A percentile compares a stretch with the other conserved stretches of the same genome.
Conservation (phyloP, 306 rosid species). For the Acacia acuminata region DNA sequence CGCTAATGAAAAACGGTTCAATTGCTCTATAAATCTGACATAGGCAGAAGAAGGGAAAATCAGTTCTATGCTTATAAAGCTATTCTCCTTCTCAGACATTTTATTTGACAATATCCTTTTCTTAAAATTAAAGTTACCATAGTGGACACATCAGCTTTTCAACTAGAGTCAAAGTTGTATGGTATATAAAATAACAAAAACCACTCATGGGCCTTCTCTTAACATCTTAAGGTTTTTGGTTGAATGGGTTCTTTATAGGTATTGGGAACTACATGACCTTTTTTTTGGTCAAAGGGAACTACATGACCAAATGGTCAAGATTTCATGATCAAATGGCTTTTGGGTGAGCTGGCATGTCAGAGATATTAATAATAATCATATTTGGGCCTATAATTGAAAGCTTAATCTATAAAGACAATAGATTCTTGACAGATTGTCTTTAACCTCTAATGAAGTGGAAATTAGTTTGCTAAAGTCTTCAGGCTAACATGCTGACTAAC, state of each 20-base stretch:
- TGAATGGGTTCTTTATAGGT: background rate
- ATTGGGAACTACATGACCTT: background rate
- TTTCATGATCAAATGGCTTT: background rate
- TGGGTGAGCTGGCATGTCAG: background rate
- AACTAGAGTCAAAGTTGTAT: background rate
- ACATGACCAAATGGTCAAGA: background rate
- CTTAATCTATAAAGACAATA: background rate
- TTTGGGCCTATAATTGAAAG: background rate
- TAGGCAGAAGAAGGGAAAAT: too few relatives aligned
- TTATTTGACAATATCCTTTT: too few relatives aligned
- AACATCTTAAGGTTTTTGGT: background rate
- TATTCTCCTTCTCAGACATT: too few relatives aligned
- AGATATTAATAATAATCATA: background rate
- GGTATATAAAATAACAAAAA: background rate
- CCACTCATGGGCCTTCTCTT: background rate
- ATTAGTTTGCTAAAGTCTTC: background rate
- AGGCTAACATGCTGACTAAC: background rate
- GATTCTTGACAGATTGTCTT: background rate
- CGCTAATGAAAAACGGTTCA: too few relatives aligned
- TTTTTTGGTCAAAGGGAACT: too few relatives aligned
- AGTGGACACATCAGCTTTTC: too few relatives aligned
- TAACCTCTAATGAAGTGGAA: background rate
- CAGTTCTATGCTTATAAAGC: too few relatives aligned
- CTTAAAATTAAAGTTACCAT: too few relatives aligned
- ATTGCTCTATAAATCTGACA: too few relatives aligned